Base-by-base conservation (phyloP, 1,284 basidiomycete species). In the Tausonia pullulans region DNA sequence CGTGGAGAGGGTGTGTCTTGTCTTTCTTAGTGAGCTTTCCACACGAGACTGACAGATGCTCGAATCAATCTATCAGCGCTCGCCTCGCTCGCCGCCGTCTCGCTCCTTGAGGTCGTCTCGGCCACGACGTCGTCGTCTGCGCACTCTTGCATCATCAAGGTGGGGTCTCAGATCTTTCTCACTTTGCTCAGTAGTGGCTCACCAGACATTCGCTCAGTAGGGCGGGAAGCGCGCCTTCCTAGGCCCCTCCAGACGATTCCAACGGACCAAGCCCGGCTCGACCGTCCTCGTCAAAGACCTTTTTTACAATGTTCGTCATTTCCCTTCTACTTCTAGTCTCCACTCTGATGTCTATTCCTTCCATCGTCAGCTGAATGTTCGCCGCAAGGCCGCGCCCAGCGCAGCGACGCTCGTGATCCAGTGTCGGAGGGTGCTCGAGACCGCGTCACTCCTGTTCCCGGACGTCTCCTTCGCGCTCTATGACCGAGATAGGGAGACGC, bases 231-330 rank as follows among this genome's bases (percentile, higher is more conserved):
- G 73, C 11, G 72, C 92, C n/a, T 89, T 87, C 71, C 76, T 78
- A 44, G 90, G 90, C 0, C 80, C 84, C 46, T 83, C 89, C 3
- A 77, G 85, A 52, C 82, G 87, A 43, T 85, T 87, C 87, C 79
- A 81, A 67, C 78, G 84, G 71, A 0, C 44, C 52, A 75, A 78
- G 2, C 75, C 82, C 5, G 92, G 92, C 4, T 94, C 91, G 3
- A 84, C 83, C 9, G 84, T 93, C 51, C 84, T 81, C 69, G 80
- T 94, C 50, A 84, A 88, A 27, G 92, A 95, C 72, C 84, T 87
- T 4, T 96, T 93, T 73, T 87, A 87, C 72, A 90, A 87, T 71
- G 89, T 90, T 68, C 57, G 83, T 75, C 14, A 27, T 27, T 27
- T 27, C 27, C 27, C 27, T 27, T 27, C 27, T 27, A 27, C 27